Evolutionary conservation across 345 rosid species (phyloP).

Genomic region (Isatis tinctoria): DNA sequence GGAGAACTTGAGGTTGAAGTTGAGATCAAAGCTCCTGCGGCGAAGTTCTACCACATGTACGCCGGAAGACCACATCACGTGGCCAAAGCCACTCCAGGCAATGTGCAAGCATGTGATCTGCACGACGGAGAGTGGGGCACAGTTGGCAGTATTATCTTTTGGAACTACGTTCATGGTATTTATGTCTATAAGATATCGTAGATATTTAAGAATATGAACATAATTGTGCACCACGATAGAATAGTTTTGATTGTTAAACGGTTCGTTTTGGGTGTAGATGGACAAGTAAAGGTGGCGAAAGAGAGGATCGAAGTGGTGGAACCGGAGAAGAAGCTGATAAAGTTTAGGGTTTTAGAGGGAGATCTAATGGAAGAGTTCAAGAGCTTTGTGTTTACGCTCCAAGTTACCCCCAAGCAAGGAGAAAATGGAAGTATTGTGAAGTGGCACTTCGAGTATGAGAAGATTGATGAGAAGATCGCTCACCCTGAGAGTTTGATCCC

Average conservation of each 20-base stretch:
- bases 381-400: slow-evolving; percentile 10
- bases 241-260: not conserved
- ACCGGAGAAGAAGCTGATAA: slow-evolving; percentile 14
- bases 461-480: not conserved
- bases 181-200: not conserved
- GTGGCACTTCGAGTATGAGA: slow-evolving; percentile 20
- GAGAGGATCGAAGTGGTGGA: slow-evolving; percentile 19
- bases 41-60: slow-evolving; percentile 36
- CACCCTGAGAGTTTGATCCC: slow-evolving; percentile 17
- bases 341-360: slow-evolving; percentile 18
- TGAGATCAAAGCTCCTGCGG: slow-evolving; percentile 23
- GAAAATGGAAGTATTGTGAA: slow-evolving; percentile 13
- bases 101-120: slow-evolving; percentile 31
- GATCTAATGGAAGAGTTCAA: slow-evolving; percentile 20
- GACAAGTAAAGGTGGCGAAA: slow-evolving; percentile 12
- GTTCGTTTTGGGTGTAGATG: slow-evolving; percentile 8
- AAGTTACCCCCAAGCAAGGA: slow-evolving; percentile 2
- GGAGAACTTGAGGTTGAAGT: slow-evolving; percentile 20
- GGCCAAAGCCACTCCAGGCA: slow-evolving; percentile 25
- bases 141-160: slow-evolving; percentile 31
- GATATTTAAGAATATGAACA: not conserved
- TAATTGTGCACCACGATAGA: not conserved
- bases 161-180: slow-evolving; percentile 43
- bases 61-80: slow-evolving; percentile 39
- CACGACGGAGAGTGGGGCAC: slow-evolving; percentile 49